Conservation (phyloP, 768 basidiomycete genomes). For the Lactifluus echinatus region DNA sequence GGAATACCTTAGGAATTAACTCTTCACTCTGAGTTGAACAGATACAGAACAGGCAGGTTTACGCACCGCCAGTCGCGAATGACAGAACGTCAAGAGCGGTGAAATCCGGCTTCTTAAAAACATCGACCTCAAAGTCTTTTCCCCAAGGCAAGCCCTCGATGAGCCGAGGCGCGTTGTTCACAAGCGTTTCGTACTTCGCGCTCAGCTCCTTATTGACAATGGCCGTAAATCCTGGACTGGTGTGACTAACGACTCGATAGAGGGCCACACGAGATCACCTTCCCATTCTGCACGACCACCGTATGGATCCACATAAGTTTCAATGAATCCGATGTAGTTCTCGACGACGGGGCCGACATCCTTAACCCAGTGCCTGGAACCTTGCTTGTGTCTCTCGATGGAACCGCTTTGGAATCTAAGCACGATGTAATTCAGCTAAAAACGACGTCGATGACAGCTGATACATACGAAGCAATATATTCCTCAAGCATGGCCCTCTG, state of each 20-base stretch:
- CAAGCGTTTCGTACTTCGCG: slow-evolving; percentile 71
- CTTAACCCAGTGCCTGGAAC: slow-evolving; percentile 74
- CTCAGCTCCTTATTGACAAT: slow-evolving; percentile 81
- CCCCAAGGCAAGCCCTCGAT: slow-evolving; percentile 86
- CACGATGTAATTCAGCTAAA: background rate
- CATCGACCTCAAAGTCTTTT: slow-evolving; percentile 35
- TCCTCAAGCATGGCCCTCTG: slow-evolving; percentile 66
- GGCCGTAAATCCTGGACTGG: slow-evolving; percentile 68
- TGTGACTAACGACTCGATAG: background rate
- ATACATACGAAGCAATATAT: slow-evolving; percentile 66
- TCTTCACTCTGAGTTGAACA: background rate
- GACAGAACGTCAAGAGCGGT: slow-evolving; percentile 75
- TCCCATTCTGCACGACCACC: slow-evolving; percentile 93
- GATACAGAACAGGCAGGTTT: background rate
- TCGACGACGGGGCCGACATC: slow-evolving; percentile 84
- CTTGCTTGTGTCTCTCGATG: slow-evolving; percentile 71
- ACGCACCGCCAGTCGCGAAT: slow-evolving; percentile 73
- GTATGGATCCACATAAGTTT: slow-evolving; percentile 77
- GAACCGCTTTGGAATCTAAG: slow-evolving; percentile 69
- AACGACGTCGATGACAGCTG: background rate
- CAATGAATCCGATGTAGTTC: slow-evolving; percentile 79
- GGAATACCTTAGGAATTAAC: slow-evolving; percentile 51
- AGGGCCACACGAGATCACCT: slow-evolving; percentile 35
- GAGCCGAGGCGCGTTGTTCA: slow-evolving; percentile 65
- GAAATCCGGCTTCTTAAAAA: slow-evolving; percentile 83